Conservation (phyloP, 768 basidiomycete species). For the Hypholoma sublateritium region DNA sequence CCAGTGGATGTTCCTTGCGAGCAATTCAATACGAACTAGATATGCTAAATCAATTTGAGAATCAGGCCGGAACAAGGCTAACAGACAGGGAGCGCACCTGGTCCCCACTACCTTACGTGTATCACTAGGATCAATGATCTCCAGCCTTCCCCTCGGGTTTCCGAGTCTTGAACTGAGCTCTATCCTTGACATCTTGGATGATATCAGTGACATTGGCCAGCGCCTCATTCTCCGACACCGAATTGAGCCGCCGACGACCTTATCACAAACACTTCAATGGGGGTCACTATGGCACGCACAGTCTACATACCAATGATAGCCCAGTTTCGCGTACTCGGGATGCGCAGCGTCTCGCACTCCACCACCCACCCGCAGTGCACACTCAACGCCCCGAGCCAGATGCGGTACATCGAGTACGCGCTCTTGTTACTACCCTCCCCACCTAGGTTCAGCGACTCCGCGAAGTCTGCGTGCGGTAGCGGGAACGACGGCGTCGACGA, state of each 20-base stretch:
- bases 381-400: conserved; percentile 80
- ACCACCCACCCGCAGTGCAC: conserved; percentile 81
- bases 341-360: conserved; percentile 83
- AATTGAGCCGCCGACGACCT: conserved; percentile 18
- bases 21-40: no score
- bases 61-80: no score
- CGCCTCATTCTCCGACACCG: conserved; percentile 23
- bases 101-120: no score
- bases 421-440: conserved; percentile 60
- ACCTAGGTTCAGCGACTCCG: conserved; percentile 46
- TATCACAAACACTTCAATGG: conserved; percentile 15
- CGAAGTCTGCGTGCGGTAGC: conserved; percentile 31
- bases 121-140: conserved; percentile 24
- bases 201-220: conserved; percentile 50
- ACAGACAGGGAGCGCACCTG: no score
- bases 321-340: conserved; percentile 95
- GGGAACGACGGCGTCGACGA: conserved; percentile 35
- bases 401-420: conserved; percentile 80
- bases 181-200: conserved; percentile 50
- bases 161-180: conserved; percentile 73
- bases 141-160: conserved; percentile 68
- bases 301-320: conserved; percentile 72
- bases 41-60: no score
- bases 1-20: no score
- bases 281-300: conserved; percentile 2